Evolutionary conservation across 2,329 filamentous ascomycete genomes (phyloP).

Genomic region (Pseudocercospora vitis): DNA sequence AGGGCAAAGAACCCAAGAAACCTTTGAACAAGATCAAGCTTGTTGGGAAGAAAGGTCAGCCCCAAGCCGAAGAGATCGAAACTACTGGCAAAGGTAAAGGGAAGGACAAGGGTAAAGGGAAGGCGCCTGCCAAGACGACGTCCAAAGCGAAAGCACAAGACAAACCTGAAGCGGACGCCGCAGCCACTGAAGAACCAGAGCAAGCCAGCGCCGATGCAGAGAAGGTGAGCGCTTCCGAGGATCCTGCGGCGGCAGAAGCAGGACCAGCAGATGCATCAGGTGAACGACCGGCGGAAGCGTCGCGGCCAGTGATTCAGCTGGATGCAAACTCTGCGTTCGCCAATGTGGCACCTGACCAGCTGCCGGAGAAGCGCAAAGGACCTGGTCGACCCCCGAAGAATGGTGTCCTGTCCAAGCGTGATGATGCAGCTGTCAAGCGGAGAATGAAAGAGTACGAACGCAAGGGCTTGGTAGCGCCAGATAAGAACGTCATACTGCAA

Average conservation of each 20-base stretch:
- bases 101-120: conserved; percentile 17
- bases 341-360: conserved; percentile 36
- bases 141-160: conserved; percentile 9
- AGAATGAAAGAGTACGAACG: conserved; percentile 41
- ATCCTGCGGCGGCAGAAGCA: too few relatives aligned
- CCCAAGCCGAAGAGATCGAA: conserved; percentile 11
- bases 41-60: conserved; percentile 24
- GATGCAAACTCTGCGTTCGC: conserved; percentile 36
- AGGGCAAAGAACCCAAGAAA: conserved; percentile 13
- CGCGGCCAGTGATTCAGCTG: conserved; percentile 18
- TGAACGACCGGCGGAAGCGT: neutral
- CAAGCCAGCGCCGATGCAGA: conserved; percentile 21
- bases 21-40: conserved; percentile 22
- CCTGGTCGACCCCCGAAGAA: conserved; percentile 81
- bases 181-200: conserved; percentile 1
- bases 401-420: conserved; percentile 78
- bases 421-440: conserved; percentile 44
- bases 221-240: too few relatives aligned
- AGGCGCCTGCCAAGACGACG: conserved; percentile 10
- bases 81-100: conserved; percentile 19
- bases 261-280: neutral
- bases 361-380: conserved; percentile 66
- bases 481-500: conserved; percentile 34
- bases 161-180: conserved; percentile 6
- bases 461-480: conserved; percentile 31